Evolutionary conservation across 148 eudicot species (phyloP), one percentile per base, ranked within the genome.

Genomic region (Cornus suecica): DNA sequence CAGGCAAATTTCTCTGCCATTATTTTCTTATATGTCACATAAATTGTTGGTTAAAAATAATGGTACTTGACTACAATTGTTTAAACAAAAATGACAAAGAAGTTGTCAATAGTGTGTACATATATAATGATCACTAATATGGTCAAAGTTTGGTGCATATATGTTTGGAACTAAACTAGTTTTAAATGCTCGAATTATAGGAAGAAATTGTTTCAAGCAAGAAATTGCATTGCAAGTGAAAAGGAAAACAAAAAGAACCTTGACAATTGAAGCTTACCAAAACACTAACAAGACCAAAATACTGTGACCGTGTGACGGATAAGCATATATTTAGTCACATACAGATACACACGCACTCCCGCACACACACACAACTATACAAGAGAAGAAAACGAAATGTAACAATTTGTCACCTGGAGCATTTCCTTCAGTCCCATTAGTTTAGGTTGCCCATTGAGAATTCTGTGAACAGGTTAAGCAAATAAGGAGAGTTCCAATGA

Each of bases 391-490:
- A 25, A 8, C 6, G 25, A 24, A 1, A 60, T 18, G 27, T 16
- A 74, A 77, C 11, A 75, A 70, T 26, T 70, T 69, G 79, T 80
- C 80, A 91, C 99, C 91, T 92, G 89, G 76, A 95, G 97, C 80
- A 92, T 68, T 73, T 92, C 91, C 80, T 88, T 95, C 85, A 95
- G 81, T 52, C 99, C 97, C 97, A 95, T 92, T 81, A 34, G 88
- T 54, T 92, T 87, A 2, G 99, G 99, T 81, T 87, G 92, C 37
- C 97, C 97, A 77, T 95, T 79, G 31, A 95, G 91, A 81, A 95
- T 92, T 80, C 99, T 95, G 88, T 56, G 26, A 69, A 83, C 52
- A 61, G 51, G 71, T 51, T 45, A 52, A 66, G 79, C 64, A 45
- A 72, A 54, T 28, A 34, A 78, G 24, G 62, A n/a, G 30, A 60